These are phyloP conservation scores for Brassica carinata DNA, from an alignment of 345 rosid species.

Conservation along the genomic window DNA sequence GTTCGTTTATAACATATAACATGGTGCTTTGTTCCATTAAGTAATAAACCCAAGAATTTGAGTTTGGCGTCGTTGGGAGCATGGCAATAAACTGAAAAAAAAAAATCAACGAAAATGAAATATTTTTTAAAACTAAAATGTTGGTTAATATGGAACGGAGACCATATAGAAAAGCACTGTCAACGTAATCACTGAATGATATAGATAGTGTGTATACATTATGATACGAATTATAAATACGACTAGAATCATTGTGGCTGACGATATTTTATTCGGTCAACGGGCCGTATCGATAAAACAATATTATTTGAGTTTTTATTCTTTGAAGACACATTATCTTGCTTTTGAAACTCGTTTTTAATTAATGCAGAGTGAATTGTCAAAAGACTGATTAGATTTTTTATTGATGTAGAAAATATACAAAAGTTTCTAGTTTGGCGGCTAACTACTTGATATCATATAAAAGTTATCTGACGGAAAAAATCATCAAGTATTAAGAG, in stretches of 20 bases:
- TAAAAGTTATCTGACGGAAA: neutral
- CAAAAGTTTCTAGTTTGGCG: constrained; percentile 5
- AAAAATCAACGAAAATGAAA: no score
- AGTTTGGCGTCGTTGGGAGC: no score
- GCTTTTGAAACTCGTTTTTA: neutral
- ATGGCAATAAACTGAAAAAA: no score
- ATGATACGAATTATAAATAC: no score
- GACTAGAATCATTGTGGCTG: neutral
- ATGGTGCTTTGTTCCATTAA: neutral
- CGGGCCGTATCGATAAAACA: neutral
- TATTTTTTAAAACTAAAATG: no score
- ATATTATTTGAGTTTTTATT: neutral
- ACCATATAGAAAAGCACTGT: no score
- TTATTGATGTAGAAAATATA: neutral
- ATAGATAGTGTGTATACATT: no score
- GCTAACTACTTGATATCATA: neutral
- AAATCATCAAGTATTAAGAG: neutral
- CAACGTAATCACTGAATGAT: no score
- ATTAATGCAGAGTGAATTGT: neutral
- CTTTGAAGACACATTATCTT: constrained; percentile 11
- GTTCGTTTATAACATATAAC: constrained; percentile 7
- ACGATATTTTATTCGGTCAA: constrained; percentile 11
- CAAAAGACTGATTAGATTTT: neutral
- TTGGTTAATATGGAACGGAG: no score
- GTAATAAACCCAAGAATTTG: neutral